Evolutionary conservation across 306 rosid genomes (phyloP).

Genomic region (Purshia tridentata): DNA sequence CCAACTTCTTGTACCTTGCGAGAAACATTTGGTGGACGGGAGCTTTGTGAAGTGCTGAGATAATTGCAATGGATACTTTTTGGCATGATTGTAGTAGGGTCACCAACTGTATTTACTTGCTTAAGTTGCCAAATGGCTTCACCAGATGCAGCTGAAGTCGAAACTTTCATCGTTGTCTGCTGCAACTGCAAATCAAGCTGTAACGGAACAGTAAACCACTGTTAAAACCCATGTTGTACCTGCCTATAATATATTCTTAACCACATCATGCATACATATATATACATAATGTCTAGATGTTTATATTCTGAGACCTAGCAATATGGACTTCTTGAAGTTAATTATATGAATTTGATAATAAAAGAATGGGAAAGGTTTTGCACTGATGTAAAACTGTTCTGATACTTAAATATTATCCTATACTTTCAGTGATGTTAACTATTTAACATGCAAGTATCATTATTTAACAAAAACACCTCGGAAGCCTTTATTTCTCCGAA

Average conservation of each 20-base stretch:
- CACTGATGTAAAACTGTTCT: background rate
- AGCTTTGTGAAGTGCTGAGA: conserved; percentile 17
- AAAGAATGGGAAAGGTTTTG: background rate
- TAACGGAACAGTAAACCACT: conserved; percentile 6
- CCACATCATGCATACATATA: background rate
- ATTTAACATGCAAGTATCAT: background rate
- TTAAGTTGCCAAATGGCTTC: conserved; percentile 24
- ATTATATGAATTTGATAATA: background rate
- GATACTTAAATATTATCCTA: background rate
- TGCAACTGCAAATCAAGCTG: conserved; percentile 62
- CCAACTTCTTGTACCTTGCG: conserved; percentile 39
- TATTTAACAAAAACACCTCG: background rate
- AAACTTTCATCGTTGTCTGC: conserved; percentile 26
- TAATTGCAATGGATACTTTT: conserved; percentile 17
- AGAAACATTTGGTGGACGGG: conserved; percentile 27
- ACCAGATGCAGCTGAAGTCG: conserved; percentile 17
- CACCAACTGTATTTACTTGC: conserved; percentile 24
- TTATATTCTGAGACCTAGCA: background rate
- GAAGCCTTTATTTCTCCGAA: background rate
- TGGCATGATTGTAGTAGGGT: conserved; percentile 16
- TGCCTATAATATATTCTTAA: background rate
- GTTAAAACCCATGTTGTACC: conserved; percentile 25
- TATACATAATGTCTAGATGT: background rate
- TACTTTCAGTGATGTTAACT: background rate
- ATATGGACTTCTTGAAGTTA: background rate